Conservation (phyloP, 2,329 filamentous ascomycete genomes). For the Paraconiothyrium sp. region DNA sequence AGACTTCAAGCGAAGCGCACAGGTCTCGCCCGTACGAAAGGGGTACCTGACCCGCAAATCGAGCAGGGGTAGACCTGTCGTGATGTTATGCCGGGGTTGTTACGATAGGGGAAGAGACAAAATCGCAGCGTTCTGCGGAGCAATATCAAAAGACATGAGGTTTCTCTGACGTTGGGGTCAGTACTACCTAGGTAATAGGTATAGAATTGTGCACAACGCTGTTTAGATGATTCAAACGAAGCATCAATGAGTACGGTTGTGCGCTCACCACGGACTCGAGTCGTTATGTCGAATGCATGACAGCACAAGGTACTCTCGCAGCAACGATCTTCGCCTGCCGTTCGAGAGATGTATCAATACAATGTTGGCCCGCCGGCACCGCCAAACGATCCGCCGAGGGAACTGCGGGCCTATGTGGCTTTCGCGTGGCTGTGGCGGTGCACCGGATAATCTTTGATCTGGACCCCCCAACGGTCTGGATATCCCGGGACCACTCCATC, state of each 20-base stretch:
- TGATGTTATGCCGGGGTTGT: background rate
- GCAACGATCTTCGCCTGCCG: background rate
- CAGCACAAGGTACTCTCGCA: background rate
- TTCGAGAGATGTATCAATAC: background rate
- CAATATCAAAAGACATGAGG: background rate
- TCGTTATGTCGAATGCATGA: no score
- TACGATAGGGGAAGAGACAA: background rate
- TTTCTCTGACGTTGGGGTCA: no score
- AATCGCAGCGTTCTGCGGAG: background rate
- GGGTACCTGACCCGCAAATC: background rate
- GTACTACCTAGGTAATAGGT: no score
- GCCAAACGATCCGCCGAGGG: background rate
- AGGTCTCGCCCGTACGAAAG: slow-evolving; percentile 8
- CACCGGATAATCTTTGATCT: slow-evolving; percentile 7
- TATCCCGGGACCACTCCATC: background rate
- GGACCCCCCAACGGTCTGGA: background rate
- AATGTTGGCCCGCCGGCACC: background rate
- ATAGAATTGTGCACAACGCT: no score
- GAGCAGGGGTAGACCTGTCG: background rate
- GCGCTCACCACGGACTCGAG: background rate
- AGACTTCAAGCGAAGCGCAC: slow-evolving; percentile 1
- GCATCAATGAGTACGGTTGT: background rate
- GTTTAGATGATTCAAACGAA: no score
- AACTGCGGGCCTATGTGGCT: slow-evolving; percentile 1
- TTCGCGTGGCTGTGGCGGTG: slow-evolving; percentile 9